Percentiles rank a stretch among this genome's conserved stretches.
Conservation (phyloP, 2,329 filamentous ascomycete species). For the Xylariaceae sp. region DNA sequence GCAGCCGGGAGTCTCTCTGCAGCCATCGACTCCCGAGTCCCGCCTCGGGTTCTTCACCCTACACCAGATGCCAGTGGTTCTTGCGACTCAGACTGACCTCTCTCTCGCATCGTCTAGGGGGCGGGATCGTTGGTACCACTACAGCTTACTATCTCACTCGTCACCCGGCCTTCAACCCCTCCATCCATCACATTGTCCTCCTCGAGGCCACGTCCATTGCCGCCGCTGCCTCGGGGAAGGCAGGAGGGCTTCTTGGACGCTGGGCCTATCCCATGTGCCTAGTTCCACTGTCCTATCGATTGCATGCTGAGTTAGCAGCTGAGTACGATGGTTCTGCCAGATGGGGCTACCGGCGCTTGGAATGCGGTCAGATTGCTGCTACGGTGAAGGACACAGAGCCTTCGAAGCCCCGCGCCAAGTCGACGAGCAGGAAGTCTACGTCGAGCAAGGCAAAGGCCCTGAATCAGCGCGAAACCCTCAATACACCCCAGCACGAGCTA, state of each 20-base stretch:
- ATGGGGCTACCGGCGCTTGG: constrained; percentile 83
- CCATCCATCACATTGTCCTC: constrained; percentile 72
- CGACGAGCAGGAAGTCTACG: constrained; percentile 27
- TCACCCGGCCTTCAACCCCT: constrained; percentile 72
- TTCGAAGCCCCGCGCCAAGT: constrained; percentile 18
- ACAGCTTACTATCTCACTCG: constrained; percentile 88
- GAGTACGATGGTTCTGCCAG: constrained; percentile 70
- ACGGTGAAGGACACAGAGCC: constrained; percentile 29
- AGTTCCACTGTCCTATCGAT: constrained; percentile 76
- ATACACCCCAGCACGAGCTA: constrained; percentile 1
- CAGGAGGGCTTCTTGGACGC: constrained; percentile 79
- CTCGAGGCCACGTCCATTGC: constrained; percentile 83
- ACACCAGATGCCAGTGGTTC: not conserved
- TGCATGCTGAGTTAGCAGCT: constrained; percentile 79
- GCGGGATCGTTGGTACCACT: constrained; percentile 87
- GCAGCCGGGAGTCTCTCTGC: not conserved
- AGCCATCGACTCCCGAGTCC: not conserved
- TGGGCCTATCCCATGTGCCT: constrained; percentile 88
- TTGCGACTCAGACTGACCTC: constrained; percentile 11
- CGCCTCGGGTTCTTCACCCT: not conserved
- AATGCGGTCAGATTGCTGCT: constrained; percentile 58
- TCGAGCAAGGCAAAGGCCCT: constrained; percentile 24
- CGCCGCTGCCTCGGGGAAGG: constrained; percentile 90
- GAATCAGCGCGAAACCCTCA: constrained; percentile 28
- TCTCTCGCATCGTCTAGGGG: constrained; percentile 49